phyloP scores from a whole-genome alignment of 192 early-diverging fungal species.

The Coemansia reversa region DNA sequence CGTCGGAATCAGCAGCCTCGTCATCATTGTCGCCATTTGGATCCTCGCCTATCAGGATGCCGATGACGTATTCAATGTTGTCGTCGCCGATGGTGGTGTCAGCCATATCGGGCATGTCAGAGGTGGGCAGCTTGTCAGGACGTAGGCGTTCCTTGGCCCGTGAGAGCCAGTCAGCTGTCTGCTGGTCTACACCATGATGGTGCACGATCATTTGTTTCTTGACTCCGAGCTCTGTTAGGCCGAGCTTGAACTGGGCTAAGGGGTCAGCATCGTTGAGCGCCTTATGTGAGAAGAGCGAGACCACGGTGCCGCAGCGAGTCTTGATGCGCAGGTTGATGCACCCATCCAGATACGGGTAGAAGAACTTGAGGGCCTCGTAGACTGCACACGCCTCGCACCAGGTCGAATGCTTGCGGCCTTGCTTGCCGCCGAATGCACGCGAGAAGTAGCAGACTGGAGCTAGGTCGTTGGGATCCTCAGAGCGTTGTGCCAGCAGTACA shows the following conservation, averaged over 20 bases:
- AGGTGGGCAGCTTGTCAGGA: neutral
- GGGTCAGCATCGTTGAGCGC: slow-evolving; percentile 7
- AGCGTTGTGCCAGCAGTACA: slow-evolving; percentile 9
- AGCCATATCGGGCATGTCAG: neutral
- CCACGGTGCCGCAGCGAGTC: slow-evolving; percentile 21
- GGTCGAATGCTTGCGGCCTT: slow-evolving; percentile 10
- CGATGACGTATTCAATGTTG: slow-evolving; percentile 4
- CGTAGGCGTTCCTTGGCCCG: slow-evolving; percentile 5
- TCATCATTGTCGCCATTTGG: neutral
- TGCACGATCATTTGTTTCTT: slow-evolving; percentile 19
- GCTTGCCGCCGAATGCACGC: slow-evolving; percentile 1
- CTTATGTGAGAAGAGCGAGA: slow-evolving; percentile 9
- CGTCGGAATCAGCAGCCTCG: neutral
- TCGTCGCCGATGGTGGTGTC: slow-evolving; percentile 5
- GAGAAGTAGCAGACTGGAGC: slow-evolving; percentile 30
- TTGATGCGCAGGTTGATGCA: slow-evolving; percentile 18
- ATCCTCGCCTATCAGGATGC: neutral
- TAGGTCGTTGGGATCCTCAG: slow-evolving; percentile 12
- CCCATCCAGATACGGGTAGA: slow-evolving; percentile 32
- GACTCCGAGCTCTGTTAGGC: slow-evolving; percentile 11
- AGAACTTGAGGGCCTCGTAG: slow-evolving; percentile 13
- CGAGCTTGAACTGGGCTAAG: neutral
- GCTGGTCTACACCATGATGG: neutral
- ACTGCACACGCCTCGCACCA: slow-evolving; percentile 28
- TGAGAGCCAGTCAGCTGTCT: slow-evolving; percentile 21